Evolutionary conservation across 2,329 filamentous ascomycete species (phyloP), one percentile per base, ranked within the genome.

Genomic region (Ophiocordyceps robertsii): DNA sequence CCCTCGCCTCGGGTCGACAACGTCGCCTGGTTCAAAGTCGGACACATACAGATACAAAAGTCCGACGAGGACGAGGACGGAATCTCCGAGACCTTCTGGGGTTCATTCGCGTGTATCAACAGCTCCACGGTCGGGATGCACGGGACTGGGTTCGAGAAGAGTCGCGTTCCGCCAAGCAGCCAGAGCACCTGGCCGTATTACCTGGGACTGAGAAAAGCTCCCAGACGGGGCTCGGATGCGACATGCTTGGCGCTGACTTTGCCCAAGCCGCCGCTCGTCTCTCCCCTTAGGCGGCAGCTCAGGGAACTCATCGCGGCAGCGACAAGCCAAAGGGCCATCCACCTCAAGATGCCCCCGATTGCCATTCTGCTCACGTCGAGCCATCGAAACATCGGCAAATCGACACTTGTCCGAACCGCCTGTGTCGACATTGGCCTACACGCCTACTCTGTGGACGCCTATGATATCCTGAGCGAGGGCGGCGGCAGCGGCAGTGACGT

Each of bases 11-110:
- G 49, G 52, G 67, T 64, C 50, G 77, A 73, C 60, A 75, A 69
- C 29, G 84, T 94, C 17, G 89, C 86, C 8, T 98, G 92, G 92
- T 96, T 95, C 68, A 85, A 81, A 49, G 83, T 98, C 35, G 82
- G 83, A 33, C 83, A 86, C 45, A 80, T 93, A 41, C 69, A 70
- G 43, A 64, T 72, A 6, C 67, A 67, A 55, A 77, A 66, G 51
- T 61, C 56, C 51, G 80, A 67, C 51, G 69, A 55, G 53, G 68
- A 75, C 8, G 69, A 73, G n/a, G 74, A 78, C 30, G 75, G 75
- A 13, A 68, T 75, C 2, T 72, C 74, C 4, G 75, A 80, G 39
- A 80, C 84, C 41, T 67, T 80, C 9, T 98, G 92, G 92, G 87
- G 86, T 32, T 84, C 84, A 1, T 80, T 90, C 33, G 86, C 84